Base-by-base conservation (phyloP, 352 stramenopile genomes). In the Phytophthora agathidicida region DNA sequence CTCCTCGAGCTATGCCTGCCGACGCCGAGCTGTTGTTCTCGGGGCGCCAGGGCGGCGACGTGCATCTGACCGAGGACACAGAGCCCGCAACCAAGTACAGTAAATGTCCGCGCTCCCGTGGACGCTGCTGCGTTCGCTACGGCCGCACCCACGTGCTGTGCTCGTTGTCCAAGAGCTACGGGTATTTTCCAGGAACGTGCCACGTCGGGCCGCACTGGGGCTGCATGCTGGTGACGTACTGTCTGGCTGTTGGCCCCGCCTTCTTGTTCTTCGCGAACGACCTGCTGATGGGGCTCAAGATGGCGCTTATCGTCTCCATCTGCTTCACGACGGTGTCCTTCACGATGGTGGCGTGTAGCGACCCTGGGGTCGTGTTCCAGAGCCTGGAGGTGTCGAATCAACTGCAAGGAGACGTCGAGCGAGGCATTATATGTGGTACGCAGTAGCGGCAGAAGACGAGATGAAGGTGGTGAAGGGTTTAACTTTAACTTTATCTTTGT, bases 201-300 rank as follows among this genome's bases (percentile, higher is more conserved):
- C 83, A 91, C 55, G 60, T 94, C 32, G 85, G 85, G 0, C 85
- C 85, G 10, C 73, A 94, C 52, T 89, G 77, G 75, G 62, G 51
- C 16, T 92, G 68, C 58, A 91, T 92, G 80, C 45, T 92, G 39
- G 57, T 91, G 24, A 94, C 83, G 2, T 94, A 92, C 67, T 78
- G 65, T 27, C 61, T 94, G 37, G 67, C 80, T 3, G 46, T 94
- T 24, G 80, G 58, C 0, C 83, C 83, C 3, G 60, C 70, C 11
- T 65, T 88, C 20, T 53, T 92, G 28, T 74, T 89, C 23, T 72
- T 91, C 17, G 45, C 73, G 50, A 73, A 67, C 28, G 66, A 82
- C 20, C 42, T 90, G 24, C 44, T 72, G 23, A 3, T 71, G 11
- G 73, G 71, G 1, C 61, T 88, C 3, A 73, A 86, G 44, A 49